Evolutionary conservation across 2,329 filamentous ascomycete species (phyloP).

Genomic region (Fusarium transvaalense): DNA sequence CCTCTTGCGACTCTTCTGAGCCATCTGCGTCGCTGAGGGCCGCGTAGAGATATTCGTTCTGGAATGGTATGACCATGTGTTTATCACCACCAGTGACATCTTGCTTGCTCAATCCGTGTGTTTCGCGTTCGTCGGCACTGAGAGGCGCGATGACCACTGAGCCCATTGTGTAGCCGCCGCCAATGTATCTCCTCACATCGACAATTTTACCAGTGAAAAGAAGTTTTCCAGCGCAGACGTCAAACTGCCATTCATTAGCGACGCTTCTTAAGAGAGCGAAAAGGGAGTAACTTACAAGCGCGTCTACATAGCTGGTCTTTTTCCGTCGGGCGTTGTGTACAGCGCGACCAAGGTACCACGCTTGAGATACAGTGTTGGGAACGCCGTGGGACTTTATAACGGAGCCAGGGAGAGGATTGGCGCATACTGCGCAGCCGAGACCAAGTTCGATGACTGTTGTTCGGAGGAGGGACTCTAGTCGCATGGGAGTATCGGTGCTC

Average conservation of each 20-base stretch:
- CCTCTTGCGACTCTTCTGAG: constrained; percentile 47
- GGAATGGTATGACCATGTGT: constrained; percentile 57
- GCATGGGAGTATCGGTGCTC: constrained; percentile 52
- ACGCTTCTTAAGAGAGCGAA: accelerated
- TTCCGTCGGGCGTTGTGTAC: constrained; percentile 42
- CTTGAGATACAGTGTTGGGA: constrained; percentile 62
- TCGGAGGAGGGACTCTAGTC: constrained; percentile 54
- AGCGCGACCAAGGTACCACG: constrained; percentile 69
- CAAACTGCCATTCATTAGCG: constrained; percentile 32
- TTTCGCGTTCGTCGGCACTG: constrained; percentile 49
- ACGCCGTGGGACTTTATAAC: constrained; percentile 52
- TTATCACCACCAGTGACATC: constrained; percentile 33
- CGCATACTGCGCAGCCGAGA: constrained; percentile 54
- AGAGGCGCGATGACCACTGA: constrained; percentile 53
- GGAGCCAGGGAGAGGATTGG: constrained; percentile 51
- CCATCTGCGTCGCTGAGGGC: constrained; percentile 51
- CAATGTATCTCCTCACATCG: constrained; percentile 55
- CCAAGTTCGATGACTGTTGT: constrained; percentile 56
- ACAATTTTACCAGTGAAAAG: constrained; percentile 58
- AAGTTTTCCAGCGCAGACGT: constrained; percentile 52
- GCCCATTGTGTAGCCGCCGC: constrained; percentile 58
- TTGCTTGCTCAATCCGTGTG: constrained; percentile 31
- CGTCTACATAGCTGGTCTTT: constrained; percentile 45
- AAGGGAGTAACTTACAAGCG: constrained; percentile 29
- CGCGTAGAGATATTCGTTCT: constrained; percentile 59